Conservation (phyloP, 2,329 filamentous ascomycete species). For the Hypoxylon sp. region DNA sequence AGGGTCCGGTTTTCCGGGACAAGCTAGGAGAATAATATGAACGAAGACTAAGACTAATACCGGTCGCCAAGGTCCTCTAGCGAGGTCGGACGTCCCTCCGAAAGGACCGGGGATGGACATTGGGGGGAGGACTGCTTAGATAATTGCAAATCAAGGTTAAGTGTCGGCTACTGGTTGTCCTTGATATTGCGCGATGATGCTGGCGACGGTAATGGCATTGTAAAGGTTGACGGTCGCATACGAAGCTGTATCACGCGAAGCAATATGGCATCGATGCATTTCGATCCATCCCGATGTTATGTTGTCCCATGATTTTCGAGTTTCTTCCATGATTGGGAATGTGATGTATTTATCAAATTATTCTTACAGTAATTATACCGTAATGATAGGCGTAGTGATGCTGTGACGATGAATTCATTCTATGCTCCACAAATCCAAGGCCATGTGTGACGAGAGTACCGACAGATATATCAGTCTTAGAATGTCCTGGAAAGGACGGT, state of each 20-base stretch:
- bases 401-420: conserved; percentile 1
- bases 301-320: too few species aligned
- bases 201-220: neutral
- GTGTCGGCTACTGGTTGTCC: neutral
- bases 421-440: neutral
- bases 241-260: neutral
- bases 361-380: conserved; percentile 5
- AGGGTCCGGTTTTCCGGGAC: neutral
- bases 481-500: neutral
- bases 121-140: neutral
- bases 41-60: neutral
- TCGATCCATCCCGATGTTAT: neutral
- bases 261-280: neutral
- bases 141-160: neutral
- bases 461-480: conserved; percentile 1
- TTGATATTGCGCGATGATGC: conserved; percentile 1
- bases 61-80: neutral
- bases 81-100: neutral
- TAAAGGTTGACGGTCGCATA: neutral
- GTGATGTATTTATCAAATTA: conserved; percentile 21
- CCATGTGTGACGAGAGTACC: neutral
- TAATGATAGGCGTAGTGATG: conserved; percentile 3
- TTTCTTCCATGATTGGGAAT: too few species aligned
- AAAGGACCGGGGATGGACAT: neutral
- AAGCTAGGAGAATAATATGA: neutral